Percentiles rank a stretch among this genome's conserved stretches.
Evolutionary conservation across 1,284 basidiomycete species (phyloP).

Genomic region (Golubevia pallescens): DNA sequence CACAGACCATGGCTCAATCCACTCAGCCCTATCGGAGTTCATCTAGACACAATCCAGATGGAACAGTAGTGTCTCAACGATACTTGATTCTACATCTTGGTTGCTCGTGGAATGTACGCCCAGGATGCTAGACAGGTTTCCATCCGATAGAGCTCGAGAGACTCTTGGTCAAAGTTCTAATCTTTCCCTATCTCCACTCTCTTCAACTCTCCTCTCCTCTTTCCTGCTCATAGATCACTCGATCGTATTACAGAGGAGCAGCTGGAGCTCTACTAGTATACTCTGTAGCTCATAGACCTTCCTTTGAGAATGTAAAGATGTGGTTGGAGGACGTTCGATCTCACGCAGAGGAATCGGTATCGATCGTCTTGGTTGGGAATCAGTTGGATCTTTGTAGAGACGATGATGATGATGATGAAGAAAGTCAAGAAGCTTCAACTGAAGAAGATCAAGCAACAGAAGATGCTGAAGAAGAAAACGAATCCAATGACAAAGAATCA

Average conservation of each 20-base stretch:
- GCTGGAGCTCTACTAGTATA: conserved; percentile 59
- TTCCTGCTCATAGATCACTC: conserved; percentile 29
- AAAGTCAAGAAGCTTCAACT: conserved; percentile 1
- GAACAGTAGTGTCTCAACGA: no score
- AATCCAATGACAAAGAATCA: conserved; percentile 18
- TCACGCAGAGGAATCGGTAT: conserved; percentile 53
- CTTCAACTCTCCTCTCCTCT: conserved; percentile 1
- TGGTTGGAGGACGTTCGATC: conserved; percentile 53
- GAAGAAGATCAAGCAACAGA: background rate
- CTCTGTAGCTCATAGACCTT: conserved; percentile 37
- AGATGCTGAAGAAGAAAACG: conserved; percentile 8
- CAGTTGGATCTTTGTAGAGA: conserved; percentile 40
- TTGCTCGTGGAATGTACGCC: no score
- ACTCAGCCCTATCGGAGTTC: no score
- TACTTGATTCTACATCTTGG: no score
- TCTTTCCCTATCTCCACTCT: background rate
- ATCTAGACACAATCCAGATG: no score
- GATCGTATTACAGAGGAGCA: conserved; percentile 57
- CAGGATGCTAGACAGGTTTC: background rate
- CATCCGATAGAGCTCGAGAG: no score
- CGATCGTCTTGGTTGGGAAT: conserved; percentile 54
- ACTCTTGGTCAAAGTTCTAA: no score
- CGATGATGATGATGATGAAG: conserved; percentile 7
- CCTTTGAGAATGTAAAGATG: conserved; percentile 35
- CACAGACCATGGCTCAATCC: no score